Base-by-base conservation (phyloP, 768 basidiomycete species). In the Psilocybe cyanescens region DNA sequence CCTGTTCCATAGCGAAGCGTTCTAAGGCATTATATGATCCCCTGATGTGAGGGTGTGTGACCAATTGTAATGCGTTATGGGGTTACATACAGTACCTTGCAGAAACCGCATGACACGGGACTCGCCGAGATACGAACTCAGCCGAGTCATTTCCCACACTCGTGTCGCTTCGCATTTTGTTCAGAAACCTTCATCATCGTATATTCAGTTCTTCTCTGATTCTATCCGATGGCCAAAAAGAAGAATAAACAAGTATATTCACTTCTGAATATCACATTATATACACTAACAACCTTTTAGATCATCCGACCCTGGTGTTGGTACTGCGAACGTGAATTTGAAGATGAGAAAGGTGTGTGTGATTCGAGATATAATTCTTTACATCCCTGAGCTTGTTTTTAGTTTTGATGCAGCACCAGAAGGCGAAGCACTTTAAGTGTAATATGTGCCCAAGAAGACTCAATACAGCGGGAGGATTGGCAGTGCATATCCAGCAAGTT, bases 341-440 rank as follows among this genome's bases (percentile, higher is more conserved):
- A 99, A 77, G 97, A 99, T 85, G 96, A 98, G 76, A 99, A 98
- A 79, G 96, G 96, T 94, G 51, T 17, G 81, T 76, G 51, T 68
- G 50, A 50, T 47, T 57, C 30, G 58, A 37, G 57, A 12, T 31
- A 48, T 16, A 28, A 39, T 11, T 28, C 11, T 44, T 6, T 51
- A 19, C 8, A 19, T 16, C 47, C 12, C 50, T 63, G 50, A 45
- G 45, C 24, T 62, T 46, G 33, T 49, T 33, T 50, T 39, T 69
- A 95, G 97, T 99, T 67, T 86, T 99, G 64, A 94, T 99, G 88
- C 95, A 97, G 76, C 97, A 99, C 76, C 97, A 99, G 73, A 99
- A 99, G 78, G 97, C 97, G 11, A 99, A 99, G 75, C 97, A 99
- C 73, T 99, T 99, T 83, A 97, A 97, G 75, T 99, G 97, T 70